Conservation (phyloP, 306 rosid genomes). For the Pterocarpus macrocarpus region DNA sequence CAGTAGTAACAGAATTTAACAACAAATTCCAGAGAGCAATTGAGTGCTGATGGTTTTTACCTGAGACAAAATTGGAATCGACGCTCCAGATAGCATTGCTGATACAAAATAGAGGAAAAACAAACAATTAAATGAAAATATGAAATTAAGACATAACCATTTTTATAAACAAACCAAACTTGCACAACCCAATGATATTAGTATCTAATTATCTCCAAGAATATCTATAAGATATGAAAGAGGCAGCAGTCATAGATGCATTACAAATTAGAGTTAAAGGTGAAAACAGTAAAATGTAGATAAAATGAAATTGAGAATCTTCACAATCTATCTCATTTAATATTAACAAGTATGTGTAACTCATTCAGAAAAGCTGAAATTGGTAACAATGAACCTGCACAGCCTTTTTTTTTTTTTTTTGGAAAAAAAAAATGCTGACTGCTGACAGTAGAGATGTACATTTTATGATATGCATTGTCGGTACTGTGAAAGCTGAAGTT, state of each 20-base stretch:
- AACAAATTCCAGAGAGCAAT: slow-evolving; percentile 18
- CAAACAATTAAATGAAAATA: slow-evolving; percentile 45
- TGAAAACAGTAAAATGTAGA: not conserved
- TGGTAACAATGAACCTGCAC: not conserved
- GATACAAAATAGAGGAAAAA: slow-evolving; percentile 50
- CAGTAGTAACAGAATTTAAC: not conserved
- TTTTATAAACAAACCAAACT: slow-evolving; percentile 29
- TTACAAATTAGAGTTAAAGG: slow-evolving; percentile 34
- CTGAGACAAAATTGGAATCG: slow-evolving; percentile 90
- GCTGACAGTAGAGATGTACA: not conserved
- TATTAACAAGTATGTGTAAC: not conserved
- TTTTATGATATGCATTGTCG: slow-evolving; percentile 14
- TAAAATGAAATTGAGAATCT: slow-evolving; percentile 15
- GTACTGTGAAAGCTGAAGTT: not conserved
- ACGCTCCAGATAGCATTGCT: slow-evolving; percentile 90
- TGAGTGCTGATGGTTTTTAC: slow-evolving; percentile 45
- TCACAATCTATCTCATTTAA: not conserved
- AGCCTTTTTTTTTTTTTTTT: not conserved
- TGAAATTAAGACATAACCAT: slow-evolving; percentile 28
- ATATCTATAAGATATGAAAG: slow-evolving; percentile 11
- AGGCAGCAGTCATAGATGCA: not conserved
- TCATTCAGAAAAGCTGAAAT: slow-evolving; percentile 15
- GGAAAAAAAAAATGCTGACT: not conserved
- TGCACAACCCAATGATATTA: slow-evolving; percentile 24
- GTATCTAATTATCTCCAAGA: slow-evolving; percentile 3